phyloP scores from a whole-genome alignment of 441 rosid genomes.

The Gossypium schwendimanii region DNA sequence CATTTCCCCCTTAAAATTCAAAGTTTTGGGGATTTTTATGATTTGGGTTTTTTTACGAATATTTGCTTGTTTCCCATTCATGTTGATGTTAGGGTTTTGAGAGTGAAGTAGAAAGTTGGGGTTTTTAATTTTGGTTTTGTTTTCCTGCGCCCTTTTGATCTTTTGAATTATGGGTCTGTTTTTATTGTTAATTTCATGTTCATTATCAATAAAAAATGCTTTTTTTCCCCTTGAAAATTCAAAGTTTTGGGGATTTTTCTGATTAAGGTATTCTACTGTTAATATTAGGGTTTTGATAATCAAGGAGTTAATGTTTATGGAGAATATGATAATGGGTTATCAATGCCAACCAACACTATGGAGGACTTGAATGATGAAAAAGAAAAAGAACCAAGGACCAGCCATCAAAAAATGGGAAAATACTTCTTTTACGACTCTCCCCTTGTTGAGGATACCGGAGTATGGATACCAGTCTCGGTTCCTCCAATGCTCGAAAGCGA shows the following conservation, averaged over 20 bases:
- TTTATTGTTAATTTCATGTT: background rate
- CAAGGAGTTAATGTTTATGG: background rate
- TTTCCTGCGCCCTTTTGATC: background rate
- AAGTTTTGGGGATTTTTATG: background rate
- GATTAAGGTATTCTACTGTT: background rate
- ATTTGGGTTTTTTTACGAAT: background rate
- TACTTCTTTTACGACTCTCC: slow-evolving; percentile 78
- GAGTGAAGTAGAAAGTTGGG: background rate
- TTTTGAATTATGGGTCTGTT: background rate
- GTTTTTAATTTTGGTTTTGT: background rate
- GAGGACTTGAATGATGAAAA: slow-evolving; percentile 14
- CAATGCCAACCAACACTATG: background rate
- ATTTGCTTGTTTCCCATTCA: background rate
- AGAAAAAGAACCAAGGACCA: slow-evolving; percentile 1
- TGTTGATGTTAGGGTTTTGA: background rate
- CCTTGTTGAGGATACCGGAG: slow-evolving; percentile 72
- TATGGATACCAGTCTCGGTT: slow-evolving; percentile 93
- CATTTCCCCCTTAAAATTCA: background rate
- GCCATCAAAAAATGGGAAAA: slow-evolving; percentile 43
- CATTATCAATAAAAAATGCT: background rate
- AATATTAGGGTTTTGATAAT: slow-evolving; percentile 18
- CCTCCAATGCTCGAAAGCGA: slow-evolving; percentile 78
- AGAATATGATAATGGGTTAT: slow-evolving; percentile 21
- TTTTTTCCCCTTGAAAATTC: background rate
- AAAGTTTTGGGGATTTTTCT: background rate